A percentile compares a stretch with the other conserved stretches of the same genome.
Conservation (phyloP, 208 protist species). For the Polymyxa betae region DNA sequence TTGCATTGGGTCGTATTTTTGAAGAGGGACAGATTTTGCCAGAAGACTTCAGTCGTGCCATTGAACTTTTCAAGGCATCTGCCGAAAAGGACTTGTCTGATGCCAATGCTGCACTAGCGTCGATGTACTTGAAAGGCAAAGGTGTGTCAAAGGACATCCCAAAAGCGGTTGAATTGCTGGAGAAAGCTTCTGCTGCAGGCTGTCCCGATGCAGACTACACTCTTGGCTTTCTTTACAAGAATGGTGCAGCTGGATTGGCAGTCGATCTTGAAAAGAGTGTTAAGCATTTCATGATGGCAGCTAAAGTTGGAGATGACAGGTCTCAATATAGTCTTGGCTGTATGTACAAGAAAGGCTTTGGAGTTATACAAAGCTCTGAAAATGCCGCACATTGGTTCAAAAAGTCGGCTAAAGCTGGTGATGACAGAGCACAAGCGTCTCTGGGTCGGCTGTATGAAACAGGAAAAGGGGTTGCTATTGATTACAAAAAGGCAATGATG, state of each 20-base stretch:
- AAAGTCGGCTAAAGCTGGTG: conserved; percentile 46
- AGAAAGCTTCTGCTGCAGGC: neutral
- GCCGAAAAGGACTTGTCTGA: neutral
- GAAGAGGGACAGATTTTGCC: neutral
- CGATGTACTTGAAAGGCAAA: neutral
- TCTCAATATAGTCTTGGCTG: conserved; percentile 62
- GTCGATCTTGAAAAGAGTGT: conserved; percentile 4
- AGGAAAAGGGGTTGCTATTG: conserved; percentile 41
- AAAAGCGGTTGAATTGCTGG: neutral
- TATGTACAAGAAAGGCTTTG: conserved; percentile 61
- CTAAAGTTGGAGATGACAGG: neutral
- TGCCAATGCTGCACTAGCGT: neutral
- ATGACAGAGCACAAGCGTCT: conserved; percentile 52
- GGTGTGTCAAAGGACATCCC: neutral
- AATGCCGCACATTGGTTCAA: conserved; percentile 58
- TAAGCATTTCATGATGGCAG: conserved; percentile 17
- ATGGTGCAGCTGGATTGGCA: neutral
- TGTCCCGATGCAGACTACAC: neutral
- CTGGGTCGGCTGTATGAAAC: conserved; percentile 52
- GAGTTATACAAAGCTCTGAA: neutral
- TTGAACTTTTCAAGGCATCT: neutral
- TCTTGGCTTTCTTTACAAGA: conserved; percentile 33
- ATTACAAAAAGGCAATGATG: conserved; percentile 52
- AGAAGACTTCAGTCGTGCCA: neutral
- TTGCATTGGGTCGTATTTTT: neutral